These are phyloP conservation scores for Geotrichum restrictum DNA, from an alignment of 1,139 yeast species.

Conservation along the genomic window DNA sequence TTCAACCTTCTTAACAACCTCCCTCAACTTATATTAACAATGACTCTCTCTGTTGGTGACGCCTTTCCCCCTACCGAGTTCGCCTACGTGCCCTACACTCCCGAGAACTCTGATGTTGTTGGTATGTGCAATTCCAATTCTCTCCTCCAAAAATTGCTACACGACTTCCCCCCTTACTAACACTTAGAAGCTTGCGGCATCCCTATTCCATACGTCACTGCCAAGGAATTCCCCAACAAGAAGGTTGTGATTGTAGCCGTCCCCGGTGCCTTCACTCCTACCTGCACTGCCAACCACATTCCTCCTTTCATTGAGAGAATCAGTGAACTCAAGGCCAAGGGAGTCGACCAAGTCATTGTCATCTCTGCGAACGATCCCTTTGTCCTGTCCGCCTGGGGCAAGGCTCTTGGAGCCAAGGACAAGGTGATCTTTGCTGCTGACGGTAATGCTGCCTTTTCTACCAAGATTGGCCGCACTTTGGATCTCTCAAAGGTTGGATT, in stretches of 20 bases:
- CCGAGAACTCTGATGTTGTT: constrained; percentile 43
- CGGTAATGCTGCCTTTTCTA: constrained; percentile 59
- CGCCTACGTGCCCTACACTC: constrained; percentile 54
- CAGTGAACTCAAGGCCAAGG: constrained; percentile 57
- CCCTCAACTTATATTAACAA: neutral
- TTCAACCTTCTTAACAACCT: no score
- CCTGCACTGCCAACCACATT: constrained; percentile 76
- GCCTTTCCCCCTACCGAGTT: constrained; percentile 54
- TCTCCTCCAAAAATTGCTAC: constrained; percentile 56
- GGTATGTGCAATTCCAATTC: constrained; percentile 40
- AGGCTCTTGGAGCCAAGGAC: constrained; percentile 54
- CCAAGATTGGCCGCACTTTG: constrained; percentile 56
- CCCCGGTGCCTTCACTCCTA: constrained; percentile 91
- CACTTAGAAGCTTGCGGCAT: constrained; percentile 53
- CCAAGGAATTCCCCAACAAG: constrained; percentile 47
- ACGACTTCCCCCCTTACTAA: no score
- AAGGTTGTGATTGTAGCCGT: constrained; percentile 70
- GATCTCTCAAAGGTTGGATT: constrained; percentile 56
- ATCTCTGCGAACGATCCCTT: constrained; percentile 80
- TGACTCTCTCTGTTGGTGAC: constrained; percentile 27
- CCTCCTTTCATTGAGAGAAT: constrained; percentile 63
- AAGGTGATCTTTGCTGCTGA: constrained; percentile 65
- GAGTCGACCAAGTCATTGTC: constrained; percentile 68
- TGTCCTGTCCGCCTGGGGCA: constrained; percentile 76
- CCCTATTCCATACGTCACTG: constrained; percentile 52